Percentiles rank a stretch among this genome's conserved stretches.
Conservation (phyloP, 2,329 filamentous ascomycete species). For the Exophiala spinifera region DNA sequence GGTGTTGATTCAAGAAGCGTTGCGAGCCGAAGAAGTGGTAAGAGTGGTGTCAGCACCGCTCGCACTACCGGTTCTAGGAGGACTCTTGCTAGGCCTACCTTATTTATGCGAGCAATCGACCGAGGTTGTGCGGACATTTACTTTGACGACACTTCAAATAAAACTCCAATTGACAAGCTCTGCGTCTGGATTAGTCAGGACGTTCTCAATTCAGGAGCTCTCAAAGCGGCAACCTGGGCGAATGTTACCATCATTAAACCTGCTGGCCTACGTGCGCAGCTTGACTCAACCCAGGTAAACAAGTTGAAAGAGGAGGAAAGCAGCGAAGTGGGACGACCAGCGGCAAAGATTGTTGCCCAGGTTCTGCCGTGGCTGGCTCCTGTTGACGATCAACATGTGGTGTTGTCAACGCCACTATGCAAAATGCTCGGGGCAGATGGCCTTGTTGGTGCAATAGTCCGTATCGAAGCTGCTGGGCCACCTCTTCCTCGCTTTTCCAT, state of each 20-base stretch:
- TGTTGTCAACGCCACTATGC: slow-evolving; percentile 75
- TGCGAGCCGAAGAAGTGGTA: slow-evolving; percentile 71
- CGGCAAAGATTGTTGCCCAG: slow-evolving; percentile 70
- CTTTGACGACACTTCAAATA: slow-evolving; percentile 64
- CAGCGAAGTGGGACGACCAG: slow-evolving; percentile 55
- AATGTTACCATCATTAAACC: slow-evolving; percentile 84
- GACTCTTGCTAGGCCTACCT: slow-evolving; percentile 44
- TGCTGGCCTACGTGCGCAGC: slow-evolving; percentile 67
- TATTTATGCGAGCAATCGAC: slow-evolving; percentile 78
- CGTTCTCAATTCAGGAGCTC: slow-evolving; percentile 64
- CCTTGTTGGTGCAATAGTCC: slow-evolving; percentile 80
- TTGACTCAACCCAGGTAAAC: slow-evolving; percentile 66
- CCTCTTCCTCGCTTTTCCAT: slow-evolving; percentile 66
- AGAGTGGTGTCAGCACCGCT: slow-evolving; percentile 70
- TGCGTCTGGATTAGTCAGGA: slow-evolving; percentile 85
- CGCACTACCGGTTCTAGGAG: slow-evolving; percentile 63
- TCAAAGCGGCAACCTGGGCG: slow-evolving; percentile 74
- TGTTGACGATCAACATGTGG: slow-evolving; percentile 74
- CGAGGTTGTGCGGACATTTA: slow-evolving; percentile 66
- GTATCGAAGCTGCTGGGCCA: slow-evolving; percentile 75
- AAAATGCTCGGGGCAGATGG: slow-evolving; percentile 66
- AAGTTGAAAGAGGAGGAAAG: slow-evolving; percentile 63
- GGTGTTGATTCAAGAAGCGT: slow-evolving; percentile 79
- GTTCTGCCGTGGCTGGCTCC: slow-evolving; percentile 80
- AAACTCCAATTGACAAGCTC: slow-evolving; percentile 56